Base-by-base conservation (phyloP, 805 yeast genomes). In the Cyberlindnera misumaiensis region DNA sequence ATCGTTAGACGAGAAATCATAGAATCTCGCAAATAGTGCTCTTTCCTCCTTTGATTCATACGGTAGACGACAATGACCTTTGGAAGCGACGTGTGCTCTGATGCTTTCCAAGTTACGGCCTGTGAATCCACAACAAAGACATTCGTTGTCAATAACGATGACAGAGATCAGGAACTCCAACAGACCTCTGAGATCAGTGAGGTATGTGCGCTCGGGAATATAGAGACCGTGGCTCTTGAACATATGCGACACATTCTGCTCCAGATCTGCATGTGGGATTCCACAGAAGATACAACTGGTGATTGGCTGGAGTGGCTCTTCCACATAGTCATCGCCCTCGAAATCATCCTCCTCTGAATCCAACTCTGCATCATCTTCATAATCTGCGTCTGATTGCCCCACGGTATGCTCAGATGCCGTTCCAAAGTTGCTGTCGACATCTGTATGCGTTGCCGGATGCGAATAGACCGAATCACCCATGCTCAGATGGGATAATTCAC, bases 31-130 rank as follows among this genome's bases (percentile, higher is more conserved):
- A 32, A 90, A 70, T 53, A 80, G 83, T 34, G 78, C 71, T 53
- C 79, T 78, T 53, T 93, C 95, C 41, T 80, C 81, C 38, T 77
- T 81, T 0, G 77, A 62, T 52, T 93, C 97, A 60, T 83, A 93
- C 1, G 97, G 97, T 43, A 93, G 72, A 54, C 77, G 75, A 65
- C 90, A 83, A 60, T 93, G 99, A 41, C 87, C 77, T 60, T 93
- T 93, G 8, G 83, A 72, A 4, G 69, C 51, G 83, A 87, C 81
- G 60, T 93, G 99, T 31, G 86, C 93, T 49, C 96, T 79, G 10
- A 85, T 88, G 43, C 95, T 83, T 53, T 85, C 94, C 24, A 90
- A 56, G 38, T 78, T 76, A 44, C 75, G 73, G n/a, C 97, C 97
- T 59, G 84, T 83, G 56, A 80, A 93, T 25, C 69, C 68, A 59